These are phyloP conservation scores for Colletotrichum kahawae DNA, from an alignment of 2,329 filamentous ascomycete genomes.

Conservation along the genomic window DNA sequence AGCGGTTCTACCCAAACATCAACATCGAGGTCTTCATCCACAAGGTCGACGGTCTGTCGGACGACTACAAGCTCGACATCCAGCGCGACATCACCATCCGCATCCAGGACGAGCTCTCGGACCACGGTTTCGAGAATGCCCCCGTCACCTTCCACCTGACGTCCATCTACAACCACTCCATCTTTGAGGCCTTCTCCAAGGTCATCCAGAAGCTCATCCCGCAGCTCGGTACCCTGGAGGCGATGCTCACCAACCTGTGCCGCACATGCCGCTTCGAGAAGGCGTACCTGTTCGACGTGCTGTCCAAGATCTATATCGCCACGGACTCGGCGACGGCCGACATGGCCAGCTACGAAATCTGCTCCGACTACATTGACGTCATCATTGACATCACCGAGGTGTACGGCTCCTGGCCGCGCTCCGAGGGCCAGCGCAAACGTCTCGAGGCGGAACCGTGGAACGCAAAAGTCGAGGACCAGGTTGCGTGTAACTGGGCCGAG, in stretches of 20 bases:
- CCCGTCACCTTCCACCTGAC: slow-evolving; percentile 95
- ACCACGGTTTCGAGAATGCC: slow-evolving; percentile 91
- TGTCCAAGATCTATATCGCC: slow-evolving; percentile 98
- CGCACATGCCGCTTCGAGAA: slow-evolving; percentile 96
- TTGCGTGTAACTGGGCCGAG: slow-evolving; percentile 69
- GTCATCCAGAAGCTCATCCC: slow-evolving; percentile 98
- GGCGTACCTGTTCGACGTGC: slow-evolving; percentile 95
- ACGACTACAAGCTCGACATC: slow-evolving; percentile 95
- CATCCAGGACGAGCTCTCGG: slow-evolving; percentile 94
- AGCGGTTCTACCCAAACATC: slow-evolving; percentile 88
- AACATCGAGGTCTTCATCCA: slow-evolving; percentile 99
- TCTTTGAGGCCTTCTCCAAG: slow-evolving; percentile 98
- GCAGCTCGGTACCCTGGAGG: slow-evolving; percentile 89
- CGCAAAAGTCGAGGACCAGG: slow-evolving; percentile 67
- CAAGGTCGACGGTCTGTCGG: slow-evolving; percentile 96
- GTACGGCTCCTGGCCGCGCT: slow-evolving; percentile 77
- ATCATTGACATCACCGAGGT: slow-evolving; percentile 97
- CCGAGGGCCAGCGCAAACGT: slow-evolving; percentile 56
- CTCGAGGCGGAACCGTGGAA: slow-evolving; percentile 67
- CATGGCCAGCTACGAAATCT: slow-evolving; percentile 97
- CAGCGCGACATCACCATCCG: slow-evolving; percentile 96
- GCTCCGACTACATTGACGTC: slow-evolving; percentile 97
- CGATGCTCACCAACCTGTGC: slow-evolving; percentile 91
- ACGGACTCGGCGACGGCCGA: slow-evolving; percentile 93
- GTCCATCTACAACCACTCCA: slow-evolving; percentile 97